Evolutionary conservation across 140 eudicot genomes (phyloP).

Genomic region (Anethum foeniculum): DNA sequence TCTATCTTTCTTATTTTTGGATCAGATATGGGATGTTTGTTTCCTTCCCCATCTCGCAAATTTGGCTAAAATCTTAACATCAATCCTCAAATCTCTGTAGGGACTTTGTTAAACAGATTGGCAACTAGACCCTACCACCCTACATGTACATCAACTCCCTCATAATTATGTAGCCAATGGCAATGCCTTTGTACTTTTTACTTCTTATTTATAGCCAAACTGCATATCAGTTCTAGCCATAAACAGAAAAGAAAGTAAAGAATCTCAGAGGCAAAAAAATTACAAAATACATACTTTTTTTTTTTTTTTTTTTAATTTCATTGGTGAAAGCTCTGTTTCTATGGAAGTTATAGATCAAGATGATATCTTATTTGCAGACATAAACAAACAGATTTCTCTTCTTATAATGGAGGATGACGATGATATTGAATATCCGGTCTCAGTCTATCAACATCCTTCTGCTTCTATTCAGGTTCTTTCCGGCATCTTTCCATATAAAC

Average conservation of each 20-base stretch:
- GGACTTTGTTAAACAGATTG: slow-evolving; percentile 48
- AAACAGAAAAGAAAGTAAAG: neutral
- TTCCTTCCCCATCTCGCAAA: slow-evolving; percentile 29
- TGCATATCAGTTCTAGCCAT: slow-evolving; percentile 4
- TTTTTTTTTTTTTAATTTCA: no score
- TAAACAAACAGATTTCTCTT: slow-evolving; percentile 72
- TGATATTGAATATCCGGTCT: slow-evolving; percentile 46
- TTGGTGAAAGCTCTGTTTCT: slow-evolving; percentile 12
- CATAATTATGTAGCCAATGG: slow-evolving; percentile 17
- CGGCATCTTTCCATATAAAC: neutral
- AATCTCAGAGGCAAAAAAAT: slow-evolving; percentile 1
- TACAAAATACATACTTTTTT: slow-evolving; percentile 11
- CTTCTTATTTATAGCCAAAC: slow-evolving; percentile 1
- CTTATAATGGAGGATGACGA: slow-evolving; percentile 86
- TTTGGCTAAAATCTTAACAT: slow-evolving; percentile 61
- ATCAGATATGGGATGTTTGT: slow-evolving; percentile 28
- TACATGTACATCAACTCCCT: slow-evolving; percentile 37
- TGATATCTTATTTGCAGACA: slow-evolving; percentile 82
- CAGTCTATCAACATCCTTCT: slow-evolving; percentile 35
- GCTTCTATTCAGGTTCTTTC: slow-evolving; percentile 48
- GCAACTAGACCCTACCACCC: slow-evolving; percentile 40
- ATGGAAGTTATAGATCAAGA: slow-evolving; percentile 71
- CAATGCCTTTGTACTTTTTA: slow-evolving; percentile 22
- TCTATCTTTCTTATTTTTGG: slow-evolving; percentile 30
- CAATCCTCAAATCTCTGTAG: slow-evolving; percentile 47